These are phyloP conservation scores for Anthostomella pinea DNA, from an alignment of 2,329 filamentous ascomycete species.

Conservation along the genomic window DNA sequence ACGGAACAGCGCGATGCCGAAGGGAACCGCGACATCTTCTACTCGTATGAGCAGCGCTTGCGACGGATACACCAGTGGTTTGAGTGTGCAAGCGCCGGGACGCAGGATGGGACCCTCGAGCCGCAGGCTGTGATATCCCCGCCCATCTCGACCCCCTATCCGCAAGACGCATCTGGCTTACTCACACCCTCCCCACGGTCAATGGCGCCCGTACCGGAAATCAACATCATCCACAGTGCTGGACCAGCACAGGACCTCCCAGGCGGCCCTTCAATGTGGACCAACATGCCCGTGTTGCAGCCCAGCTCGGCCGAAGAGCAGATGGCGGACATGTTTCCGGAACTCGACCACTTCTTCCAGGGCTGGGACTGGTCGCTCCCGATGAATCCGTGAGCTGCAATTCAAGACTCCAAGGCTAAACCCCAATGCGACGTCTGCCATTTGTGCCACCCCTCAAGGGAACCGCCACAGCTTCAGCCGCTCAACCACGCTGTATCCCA, in stretches of 20 bases:
- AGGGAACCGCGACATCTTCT: slow-evolving; percentile 8
- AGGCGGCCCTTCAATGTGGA: too few species aligned
- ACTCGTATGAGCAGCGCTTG: slow-evolving; percentile 4
- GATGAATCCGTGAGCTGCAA: not conserved
- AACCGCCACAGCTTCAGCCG: slow-evolving; percentile 25
- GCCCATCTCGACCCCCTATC: too few species aligned
- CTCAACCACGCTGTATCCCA: slow-evolving; percentile 28
- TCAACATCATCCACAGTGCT: not conserved
- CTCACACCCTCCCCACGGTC: too few species aligned
- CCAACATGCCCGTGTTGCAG: too few species aligned
- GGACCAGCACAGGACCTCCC: too few species aligned
- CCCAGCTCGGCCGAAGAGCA: slow-evolving; percentile 2
- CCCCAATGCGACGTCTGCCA: too few species aligned
- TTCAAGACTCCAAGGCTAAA: slow-evolving; percentile 1
- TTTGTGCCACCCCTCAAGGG: too few species aligned
- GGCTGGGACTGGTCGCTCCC: slow-evolving; percentile 2
- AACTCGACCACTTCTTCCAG: slow-evolving; percentile 3
- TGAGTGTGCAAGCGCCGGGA: slow-evolving; percentile 1
- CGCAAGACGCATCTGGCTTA: too few species aligned
- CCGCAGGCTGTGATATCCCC: too few species aligned
- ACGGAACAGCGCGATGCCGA: slow-evolving; percentile 5
- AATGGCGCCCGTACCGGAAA: not conserved
- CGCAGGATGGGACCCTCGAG: not conserved
- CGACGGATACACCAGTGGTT: slow-evolving; percentile 7
- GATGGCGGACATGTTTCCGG: not conserved